These are phyloP conservation scores for Psophocarpus tetragonolobus DNA, from an alignment of 306 rosid species.

Conservation along the genomic window DNA sequence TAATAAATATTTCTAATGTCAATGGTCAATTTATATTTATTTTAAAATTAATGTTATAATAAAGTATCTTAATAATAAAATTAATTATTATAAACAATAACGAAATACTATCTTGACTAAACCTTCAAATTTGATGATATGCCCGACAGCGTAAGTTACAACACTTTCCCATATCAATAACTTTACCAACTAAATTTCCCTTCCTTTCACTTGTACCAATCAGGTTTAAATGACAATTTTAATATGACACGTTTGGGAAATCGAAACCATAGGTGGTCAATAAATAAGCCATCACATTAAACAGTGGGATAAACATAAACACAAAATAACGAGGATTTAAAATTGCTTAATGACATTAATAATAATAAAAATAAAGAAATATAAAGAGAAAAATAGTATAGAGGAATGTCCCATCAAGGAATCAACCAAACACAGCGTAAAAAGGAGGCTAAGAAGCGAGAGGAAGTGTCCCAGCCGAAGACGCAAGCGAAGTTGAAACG, in stretches of 20 bases:
- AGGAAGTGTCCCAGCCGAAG: slow-evolving; percentile 36
- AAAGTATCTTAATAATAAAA: no score
- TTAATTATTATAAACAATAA: no score
- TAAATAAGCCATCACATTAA: slow-evolving; percentile 1
- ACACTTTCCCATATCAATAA: background rate
- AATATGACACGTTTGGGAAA: background rate
- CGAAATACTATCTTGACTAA: no score
- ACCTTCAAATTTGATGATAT: background rate
- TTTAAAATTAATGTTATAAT: no score
- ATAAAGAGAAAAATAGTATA: slow-evolving; percentile 4
- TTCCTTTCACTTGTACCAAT: background rate
- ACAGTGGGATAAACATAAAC: background rate
- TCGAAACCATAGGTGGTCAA: background rate
- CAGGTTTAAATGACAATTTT: background rate
- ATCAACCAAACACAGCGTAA: slow-evolving; percentile 2
- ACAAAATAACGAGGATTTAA: background rate
- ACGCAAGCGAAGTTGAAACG: slow-evolving; percentile 32
- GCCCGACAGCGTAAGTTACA: background rate
- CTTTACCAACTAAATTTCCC: background rate
- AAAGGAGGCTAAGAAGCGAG: slow-evolving; percentile 17
- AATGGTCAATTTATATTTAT: no score
- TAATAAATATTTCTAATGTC: no score
- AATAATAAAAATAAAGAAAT: background rate
- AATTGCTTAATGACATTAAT: background rate
- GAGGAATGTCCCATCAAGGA: slow-evolving; percentile 26